phyloP scores from a whole-genome alignment of 805 yeast genomes.

The Clavispora fructus region DNA sequence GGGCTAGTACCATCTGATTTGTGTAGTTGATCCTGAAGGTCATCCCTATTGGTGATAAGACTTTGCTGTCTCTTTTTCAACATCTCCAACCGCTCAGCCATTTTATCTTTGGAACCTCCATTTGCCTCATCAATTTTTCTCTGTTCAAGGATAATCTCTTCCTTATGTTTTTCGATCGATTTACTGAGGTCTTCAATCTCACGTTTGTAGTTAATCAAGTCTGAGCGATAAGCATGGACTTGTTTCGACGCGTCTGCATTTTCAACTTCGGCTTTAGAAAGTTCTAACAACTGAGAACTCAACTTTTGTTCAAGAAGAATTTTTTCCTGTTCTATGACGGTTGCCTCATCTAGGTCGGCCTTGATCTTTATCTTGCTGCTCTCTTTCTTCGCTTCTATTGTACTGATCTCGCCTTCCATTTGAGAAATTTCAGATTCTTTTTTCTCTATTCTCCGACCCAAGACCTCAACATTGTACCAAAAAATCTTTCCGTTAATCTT shows the following conservation, averaged over 20 bases:
- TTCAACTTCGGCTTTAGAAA: conserved; percentile 3
- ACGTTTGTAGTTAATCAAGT: conserved; percentile 11
- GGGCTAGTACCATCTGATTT: conserved; percentile 4
- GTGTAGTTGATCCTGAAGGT: conserved; percentile 4
- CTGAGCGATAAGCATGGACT: conserved; percentile 7
- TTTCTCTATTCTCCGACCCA: conserved; percentile 21
- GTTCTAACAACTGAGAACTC: neutral
- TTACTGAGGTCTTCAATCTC: conserved; percentile 16
- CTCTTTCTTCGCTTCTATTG: conserved; percentile 18
- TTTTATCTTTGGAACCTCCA: conserved; percentile 40
- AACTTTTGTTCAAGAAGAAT: neutral
- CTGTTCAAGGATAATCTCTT: conserved; percentile 29
- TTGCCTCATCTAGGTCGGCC: neutral
- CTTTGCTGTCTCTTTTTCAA: conserved; percentile 7
- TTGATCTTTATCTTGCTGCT: conserved; percentile 1
- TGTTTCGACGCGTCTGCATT: conserved; percentile 6
- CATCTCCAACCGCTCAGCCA: conserved; percentile 16
- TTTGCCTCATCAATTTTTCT: conserved; percentile 33
- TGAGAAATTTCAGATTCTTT: conserved; percentile 13
- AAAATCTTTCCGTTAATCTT: conserved; percentile 36
- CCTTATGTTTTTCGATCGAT: conserved; percentile 10
- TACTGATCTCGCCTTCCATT: conserved; percentile 9
- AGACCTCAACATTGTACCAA: conserved; percentile 36
- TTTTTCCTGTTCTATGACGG: neutral
- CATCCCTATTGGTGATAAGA: conserved; percentile 5